Conservation (phyloP, 495 filamentous ascomycete genomes). For the Trichoderma gamsii region DNA sequence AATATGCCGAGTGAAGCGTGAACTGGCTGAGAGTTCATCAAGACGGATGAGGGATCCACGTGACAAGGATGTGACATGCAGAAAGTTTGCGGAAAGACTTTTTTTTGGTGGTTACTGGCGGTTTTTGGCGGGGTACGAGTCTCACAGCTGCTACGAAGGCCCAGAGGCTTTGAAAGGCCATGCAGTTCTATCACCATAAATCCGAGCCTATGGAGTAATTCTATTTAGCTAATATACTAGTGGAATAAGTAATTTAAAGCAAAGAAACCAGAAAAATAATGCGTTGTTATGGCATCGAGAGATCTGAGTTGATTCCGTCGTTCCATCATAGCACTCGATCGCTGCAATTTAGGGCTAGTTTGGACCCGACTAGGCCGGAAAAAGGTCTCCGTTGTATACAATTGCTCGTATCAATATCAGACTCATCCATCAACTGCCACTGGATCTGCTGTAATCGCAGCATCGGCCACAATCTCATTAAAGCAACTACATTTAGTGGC, state of each 20-base stretch:
- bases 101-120: neutral
- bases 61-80: conserved; percentile 9
- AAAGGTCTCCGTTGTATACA: neutral
- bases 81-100: neutral
- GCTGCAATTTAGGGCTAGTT: neutral
- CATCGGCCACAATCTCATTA: neutral
- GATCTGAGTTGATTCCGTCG: too few relatives aligned
- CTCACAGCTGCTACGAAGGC: neutral
- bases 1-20: neutral
- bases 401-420: neutral
- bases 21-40: neutral
- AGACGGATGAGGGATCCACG: neutral
- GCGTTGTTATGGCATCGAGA: too few relatives aligned
- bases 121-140: neutral
- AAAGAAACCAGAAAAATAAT: too few relatives aligned
- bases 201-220: too few relatives aligned
- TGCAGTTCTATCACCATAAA: too few relatives aligned
- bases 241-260: too few relatives aligned
- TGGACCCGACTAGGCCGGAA: neutral
- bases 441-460: neutral
- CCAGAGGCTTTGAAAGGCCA: neutral
- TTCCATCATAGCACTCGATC: neutral
- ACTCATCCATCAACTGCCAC: neutral
- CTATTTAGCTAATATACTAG: too few relatives aligned
- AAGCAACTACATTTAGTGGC: neutral